phyloP scores from a whole-genome alignment of 129 eudicot genomes.

The Tagetes erecta region DNA sequence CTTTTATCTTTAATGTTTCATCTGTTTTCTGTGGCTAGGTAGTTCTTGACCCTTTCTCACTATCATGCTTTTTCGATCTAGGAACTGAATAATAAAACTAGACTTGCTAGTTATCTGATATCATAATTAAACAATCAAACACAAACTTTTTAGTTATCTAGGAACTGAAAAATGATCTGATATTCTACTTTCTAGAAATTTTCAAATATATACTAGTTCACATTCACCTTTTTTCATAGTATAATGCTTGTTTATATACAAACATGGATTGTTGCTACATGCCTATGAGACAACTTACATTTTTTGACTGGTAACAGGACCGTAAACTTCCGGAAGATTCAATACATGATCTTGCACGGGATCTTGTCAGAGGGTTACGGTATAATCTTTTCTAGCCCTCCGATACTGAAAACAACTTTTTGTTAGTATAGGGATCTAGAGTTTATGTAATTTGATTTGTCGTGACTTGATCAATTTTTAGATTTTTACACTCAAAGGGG shows the following conservation, averaged over 20 bases:
- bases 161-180: no score
- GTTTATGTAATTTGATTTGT: constrained; percentile 20
- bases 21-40: no score
- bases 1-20: no score
- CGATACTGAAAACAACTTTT: background rate
- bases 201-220: background rate
- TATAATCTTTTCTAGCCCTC: constrained; percentile 44
- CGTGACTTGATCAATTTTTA: constrained; percentile 32
- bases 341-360: constrained; percentile 82
- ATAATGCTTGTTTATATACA: background rate
- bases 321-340: constrained; percentile 93
- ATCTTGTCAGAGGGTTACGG: constrained; percentile 82
- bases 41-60: no score
- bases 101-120: background rate
- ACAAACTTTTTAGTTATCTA: no score
- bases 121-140: background rate
- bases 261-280: background rate
- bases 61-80: no score
- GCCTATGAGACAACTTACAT: background rate
- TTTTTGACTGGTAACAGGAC: constrained; percentile 57
- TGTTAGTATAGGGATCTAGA: constrained; percentile 9
- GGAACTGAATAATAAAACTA: no score
- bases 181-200: background rate
- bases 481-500: constrained; percentile 92
- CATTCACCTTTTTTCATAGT: background rate